phyloP scores from a whole-genome alignment of 768 basidiomycete genomes.

The Agrocybe pediades region DNA sequence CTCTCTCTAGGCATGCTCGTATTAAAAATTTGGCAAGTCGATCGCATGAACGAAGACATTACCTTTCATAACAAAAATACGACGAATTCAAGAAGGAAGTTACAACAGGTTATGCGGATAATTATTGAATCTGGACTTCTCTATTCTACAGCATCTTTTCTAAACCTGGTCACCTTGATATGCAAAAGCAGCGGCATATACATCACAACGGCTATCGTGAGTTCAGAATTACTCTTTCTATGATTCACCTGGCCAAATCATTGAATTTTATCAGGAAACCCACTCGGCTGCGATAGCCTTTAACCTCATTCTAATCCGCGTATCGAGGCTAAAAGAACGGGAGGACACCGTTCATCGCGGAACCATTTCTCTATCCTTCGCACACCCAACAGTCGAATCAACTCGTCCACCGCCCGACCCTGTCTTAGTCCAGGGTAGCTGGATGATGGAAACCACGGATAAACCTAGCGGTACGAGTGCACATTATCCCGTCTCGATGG shows the following conservation, averaged over 20 bases:
- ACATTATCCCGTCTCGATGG: too few species aligned
- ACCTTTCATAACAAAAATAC: too few species aligned
- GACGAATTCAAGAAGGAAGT: background rate
- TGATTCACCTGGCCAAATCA: background rate
- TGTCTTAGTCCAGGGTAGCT: too few species aligned
- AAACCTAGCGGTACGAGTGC: too few species aligned
- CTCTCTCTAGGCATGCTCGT: background rate
- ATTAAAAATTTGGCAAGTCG: background rate
- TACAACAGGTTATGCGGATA: background rate
- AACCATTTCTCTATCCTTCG: too few species aligned
- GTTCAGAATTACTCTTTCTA: background rate
- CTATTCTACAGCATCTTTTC: background rate
- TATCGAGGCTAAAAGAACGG: background rate
- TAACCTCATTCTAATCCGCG: conserved; percentile 21
- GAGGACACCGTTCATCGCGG: too few species aligned
- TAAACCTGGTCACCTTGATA: background rate
- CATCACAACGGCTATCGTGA: background rate
- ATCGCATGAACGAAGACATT: too few species aligned
- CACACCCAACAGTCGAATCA: too few species aligned
- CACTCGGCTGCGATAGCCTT: conserved; percentile 19
- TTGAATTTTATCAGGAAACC: conserved; percentile 12
- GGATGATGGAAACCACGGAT: too few species aligned
- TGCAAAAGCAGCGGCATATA: background rate
- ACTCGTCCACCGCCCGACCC: too few species aligned
- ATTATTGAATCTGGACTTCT: background rate